Percentiles rank a stretch among this genome's conserved stretches.
Conservation (phyloP, 1,284 basidiomycete genomes). For the Cerioporus squamosus region DNA sequence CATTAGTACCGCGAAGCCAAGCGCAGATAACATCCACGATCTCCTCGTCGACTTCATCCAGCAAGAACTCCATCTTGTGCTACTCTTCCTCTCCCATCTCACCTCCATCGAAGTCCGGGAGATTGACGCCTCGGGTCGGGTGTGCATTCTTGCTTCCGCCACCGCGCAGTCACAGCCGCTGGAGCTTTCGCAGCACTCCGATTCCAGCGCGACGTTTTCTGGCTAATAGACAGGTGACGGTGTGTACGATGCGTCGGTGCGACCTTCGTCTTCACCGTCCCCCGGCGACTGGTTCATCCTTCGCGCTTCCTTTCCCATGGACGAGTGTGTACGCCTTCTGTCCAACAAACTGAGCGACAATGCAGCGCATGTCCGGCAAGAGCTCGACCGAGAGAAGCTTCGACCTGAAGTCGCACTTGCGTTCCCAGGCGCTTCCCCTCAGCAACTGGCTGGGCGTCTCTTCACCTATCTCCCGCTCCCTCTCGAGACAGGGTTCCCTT, state of each 20-base stretch:
- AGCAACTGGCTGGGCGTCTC: constrained; percentile 38
- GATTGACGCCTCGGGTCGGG: constrained; percentile 34
- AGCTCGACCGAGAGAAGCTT: constrained; percentile 44
- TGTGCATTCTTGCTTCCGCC: constrained; percentile 19
- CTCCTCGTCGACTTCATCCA: constrained; percentile 46
- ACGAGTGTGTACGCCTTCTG: constrained; percentile 30
- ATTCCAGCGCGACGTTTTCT: background rate
- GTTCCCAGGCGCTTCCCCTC: constrained; percentile 14
- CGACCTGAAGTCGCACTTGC: constrained; percentile 43
- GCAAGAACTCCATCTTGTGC: constrained; percentile 44
- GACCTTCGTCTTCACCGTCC: background rate
- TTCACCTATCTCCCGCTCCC: constrained; percentile 56
- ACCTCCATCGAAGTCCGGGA: constrained; percentile 42
- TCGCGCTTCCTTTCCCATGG: constrained; percentile 29
- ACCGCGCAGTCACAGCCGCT: constrained; percentile 2
- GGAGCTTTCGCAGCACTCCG: background rate
- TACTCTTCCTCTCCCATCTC: constrained; percentile 51
- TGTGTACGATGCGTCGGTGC: background rate
- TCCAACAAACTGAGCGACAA: constrained; percentile 24
- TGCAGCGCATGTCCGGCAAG: constrained; percentile 17
- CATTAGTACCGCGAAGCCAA: constrained; percentile 40
- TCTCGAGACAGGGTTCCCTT: constrained; percentile 47
- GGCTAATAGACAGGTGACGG: background rate
- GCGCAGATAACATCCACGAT: constrained; percentile 36
- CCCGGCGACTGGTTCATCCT: constrained; percentile 32